A percentile compares a stretch with the other conserved stretches of the same genome.
Conservation (phyloP, 352 stramenopile species). For the Globisporangium nunn region DNA sequence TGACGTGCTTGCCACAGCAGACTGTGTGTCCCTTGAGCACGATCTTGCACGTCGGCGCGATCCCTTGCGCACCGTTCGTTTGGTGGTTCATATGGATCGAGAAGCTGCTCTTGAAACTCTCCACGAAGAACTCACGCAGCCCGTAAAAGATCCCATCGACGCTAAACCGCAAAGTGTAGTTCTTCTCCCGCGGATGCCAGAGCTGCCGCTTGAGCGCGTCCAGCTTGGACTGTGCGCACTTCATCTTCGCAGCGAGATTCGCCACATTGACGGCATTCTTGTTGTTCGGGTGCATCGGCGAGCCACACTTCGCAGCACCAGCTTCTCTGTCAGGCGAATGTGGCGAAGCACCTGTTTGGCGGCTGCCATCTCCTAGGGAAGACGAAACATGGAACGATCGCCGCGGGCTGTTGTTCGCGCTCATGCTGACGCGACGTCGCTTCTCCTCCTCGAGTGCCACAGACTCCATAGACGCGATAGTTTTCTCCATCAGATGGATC, state of each 20-base stretch:
- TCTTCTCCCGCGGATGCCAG: conserved; percentile 66
- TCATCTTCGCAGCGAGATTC: conserved; percentile 46
- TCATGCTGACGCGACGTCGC: conserved; percentile 29
- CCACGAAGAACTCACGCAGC: conserved; percentile 60
- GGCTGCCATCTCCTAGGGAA: neutral
- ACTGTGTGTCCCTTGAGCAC: conserved; percentile 55
- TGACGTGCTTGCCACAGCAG: conserved; percentile 65
- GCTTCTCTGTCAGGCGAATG: conserved; percentile 2
- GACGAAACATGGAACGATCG: conserved; percentile 11
- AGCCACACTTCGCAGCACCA: neutral
- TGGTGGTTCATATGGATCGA: conserved; percentile 61
- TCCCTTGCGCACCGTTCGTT: conserved; percentile 55
- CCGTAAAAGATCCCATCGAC: conserved; percentile 78
- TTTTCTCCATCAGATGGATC: conserved; percentile 66
- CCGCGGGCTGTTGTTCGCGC: conserved; percentile 18
- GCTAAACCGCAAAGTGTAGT: conserved; percentile 72
- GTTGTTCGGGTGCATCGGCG: conserved; percentile 5
- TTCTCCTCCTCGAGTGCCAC: conserved; percentile 45
- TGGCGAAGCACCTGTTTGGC: neutral
- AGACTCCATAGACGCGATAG: conserved; percentile 53
- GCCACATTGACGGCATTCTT: conserved; percentile 38
- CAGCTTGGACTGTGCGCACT: conserved; percentile 62
- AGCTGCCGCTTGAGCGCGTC: conserved; percentile 59
- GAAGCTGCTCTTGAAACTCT: conserved; percentile 53
- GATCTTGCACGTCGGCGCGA: conserved; percentile 60